These are phyloP conservation scores for Crithidia thermophila DNA, from an alignment of 208 protist species.

Conservation along the genomic window DNA sequence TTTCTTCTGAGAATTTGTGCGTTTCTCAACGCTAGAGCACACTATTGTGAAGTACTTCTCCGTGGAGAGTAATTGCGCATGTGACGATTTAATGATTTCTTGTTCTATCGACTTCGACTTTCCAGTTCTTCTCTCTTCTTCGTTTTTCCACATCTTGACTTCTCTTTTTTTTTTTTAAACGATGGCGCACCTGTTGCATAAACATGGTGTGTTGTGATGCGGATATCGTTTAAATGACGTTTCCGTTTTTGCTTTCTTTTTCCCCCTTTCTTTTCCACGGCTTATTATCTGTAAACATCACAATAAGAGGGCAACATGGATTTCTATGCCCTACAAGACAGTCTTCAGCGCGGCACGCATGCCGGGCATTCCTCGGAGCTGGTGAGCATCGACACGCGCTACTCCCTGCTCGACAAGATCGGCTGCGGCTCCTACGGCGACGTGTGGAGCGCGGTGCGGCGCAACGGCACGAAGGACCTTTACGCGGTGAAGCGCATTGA, in stretches of 20 bases:
- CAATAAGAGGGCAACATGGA: slow-evolving; percentile 60
- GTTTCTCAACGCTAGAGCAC: no score
- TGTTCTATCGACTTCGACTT: no score
- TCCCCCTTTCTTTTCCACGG: no score
- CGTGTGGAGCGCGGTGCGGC: slow-evolving; percentile 70
- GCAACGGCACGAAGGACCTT: slow-evolving; percentile 35
- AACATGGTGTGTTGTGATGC: neutral
- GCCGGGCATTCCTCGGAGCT: slow-evolving; percentile 14
- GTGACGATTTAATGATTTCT: no score
- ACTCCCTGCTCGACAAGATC: slow-evolving; percentile 67
- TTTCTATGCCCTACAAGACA: slow-evolving; percentile 76
- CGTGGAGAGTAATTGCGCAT: no score
- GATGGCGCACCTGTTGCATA: neutral
- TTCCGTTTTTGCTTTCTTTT: slow-evolving; percentile 2
- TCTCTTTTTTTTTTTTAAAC: slow-evolving; percentile 14
- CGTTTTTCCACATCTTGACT: no score
- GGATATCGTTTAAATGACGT: neutral
- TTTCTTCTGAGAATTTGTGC: no score
- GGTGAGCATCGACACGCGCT: slow-evolving; percentile 46
- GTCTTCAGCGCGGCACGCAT: slow-evolving; percentile 30
- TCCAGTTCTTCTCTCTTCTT: no score
- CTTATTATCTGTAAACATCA: no score
- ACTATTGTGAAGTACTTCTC: no score
- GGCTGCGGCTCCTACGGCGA: slow-evolving; percentile 86
- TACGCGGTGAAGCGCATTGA: slow-evolving; percentile 89